phyloP scores from a whole-genome alignment of 2,329 filamentous ascomycete species.

The Fusarium mexicanum region DNA sequence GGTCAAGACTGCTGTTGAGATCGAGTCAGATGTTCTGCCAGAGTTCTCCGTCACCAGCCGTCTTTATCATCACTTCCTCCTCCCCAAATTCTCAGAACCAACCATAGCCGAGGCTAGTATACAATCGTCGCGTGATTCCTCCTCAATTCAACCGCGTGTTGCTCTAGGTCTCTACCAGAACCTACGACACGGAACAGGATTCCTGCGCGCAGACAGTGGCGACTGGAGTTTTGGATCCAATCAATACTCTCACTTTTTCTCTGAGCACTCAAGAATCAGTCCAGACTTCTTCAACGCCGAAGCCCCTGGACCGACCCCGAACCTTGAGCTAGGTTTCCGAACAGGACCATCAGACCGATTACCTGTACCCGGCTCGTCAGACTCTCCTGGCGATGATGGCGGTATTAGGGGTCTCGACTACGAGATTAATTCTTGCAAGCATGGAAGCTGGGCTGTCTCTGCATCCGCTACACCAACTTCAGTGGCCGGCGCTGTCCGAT shows the following conservation, averaged over 20 bases:
- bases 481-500: constrained; percentile 49
- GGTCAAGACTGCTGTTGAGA: constrained; percentile 39
- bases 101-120: constrained; percentile 51
- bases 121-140: constrained; percentile 35
- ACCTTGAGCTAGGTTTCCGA: constrained; percentile 55
- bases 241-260: constrained; percentile 47
- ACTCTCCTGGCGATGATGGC: constrained; percentile 37
- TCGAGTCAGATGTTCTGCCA: constrained; percentile 50
- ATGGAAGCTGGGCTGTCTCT: constrained; percentile 55
- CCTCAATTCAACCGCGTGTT: constrained; percentile 40
- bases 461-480: constrained; percentile 44
- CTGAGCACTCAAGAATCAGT: constrained; percentile 46
- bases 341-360: constrained; percentile 34
- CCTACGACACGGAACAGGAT: constrained; percentile 49
- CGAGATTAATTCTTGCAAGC: constrained; percentile 39
- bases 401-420: constrained; percentile 53
- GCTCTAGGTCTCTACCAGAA: constrained; percentile 49
- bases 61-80: constrained; percentile 47
- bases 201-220: constrained; percentile 54
- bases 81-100: constrained; percentile 44
- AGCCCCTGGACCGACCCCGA: constrained; percentile 48
- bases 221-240: constrained; percentile 48
- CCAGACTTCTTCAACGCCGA: constrained; percentile 44
- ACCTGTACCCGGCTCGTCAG: constrained; percentile 15
- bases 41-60: constrained; percentile 50